Base-by-base conservation (phyloP, 2,329 filamentous ascomycete species). In the Aureobasidium sp. region DNA sequence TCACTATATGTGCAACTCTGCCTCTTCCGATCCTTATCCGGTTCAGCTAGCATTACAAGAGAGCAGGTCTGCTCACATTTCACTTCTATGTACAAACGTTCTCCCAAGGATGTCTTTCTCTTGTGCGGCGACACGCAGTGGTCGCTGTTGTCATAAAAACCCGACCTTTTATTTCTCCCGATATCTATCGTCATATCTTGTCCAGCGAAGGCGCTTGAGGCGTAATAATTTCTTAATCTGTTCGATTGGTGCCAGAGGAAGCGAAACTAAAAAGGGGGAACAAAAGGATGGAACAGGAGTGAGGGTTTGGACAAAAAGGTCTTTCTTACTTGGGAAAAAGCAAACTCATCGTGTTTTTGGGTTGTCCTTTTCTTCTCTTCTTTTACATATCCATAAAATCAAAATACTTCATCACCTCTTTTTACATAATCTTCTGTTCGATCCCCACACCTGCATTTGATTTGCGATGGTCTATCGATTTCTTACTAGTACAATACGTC, bases 11-110 rank as follows among this genome's bases (percentile, higher is more conserved):
- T 50, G 47, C 16, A 21, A 51, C n/a, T 51, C 11, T 8, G 16
- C 48, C 48, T 50, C 9, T 1, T 8, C 16, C n/a, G n/a, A 9
- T 34, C 16, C n/a, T 21, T 21, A 21, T 21, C n/a, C 16, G 47
- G 47, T 16, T 32, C 47, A 34, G 47, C 34, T 16, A 21, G 10
- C 11, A 8, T 16, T 25, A n/a, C 25, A 27, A 29, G 16, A 30
- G 37, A 21, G 21, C 8, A 41, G 36, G 37, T 27, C 37, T 16
- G 27, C 16, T 54, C 27, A 13, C 50, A 41, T 27, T 57, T 57
- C 53, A 45, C 53, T 57, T 57, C 53, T 44, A 25, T 57, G 53
- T 57, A 57, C n/a, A 57, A 45, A 57, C 41, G 53, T 45, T 57
- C 45, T 30, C 13, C 4, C 34, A 36, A 44, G n/a, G 41, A 57